phyloP scores from a whole-genome alignment of 495 filamentous ascomycete species.

The Pseudoneurospora amorphoporcata region DNA sequence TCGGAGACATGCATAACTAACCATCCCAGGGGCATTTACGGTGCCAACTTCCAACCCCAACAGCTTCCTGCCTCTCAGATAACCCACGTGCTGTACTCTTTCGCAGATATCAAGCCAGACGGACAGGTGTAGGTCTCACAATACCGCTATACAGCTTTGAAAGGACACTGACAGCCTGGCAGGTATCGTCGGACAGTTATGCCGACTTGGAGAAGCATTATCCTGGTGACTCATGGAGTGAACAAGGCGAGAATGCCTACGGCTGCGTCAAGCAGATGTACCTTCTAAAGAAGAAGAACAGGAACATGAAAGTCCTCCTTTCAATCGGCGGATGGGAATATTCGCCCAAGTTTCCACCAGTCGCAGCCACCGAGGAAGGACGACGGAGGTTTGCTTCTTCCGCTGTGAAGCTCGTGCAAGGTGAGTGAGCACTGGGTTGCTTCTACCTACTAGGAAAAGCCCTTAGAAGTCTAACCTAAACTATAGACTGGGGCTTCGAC shows the following conservation, averaged over 20 bases:
- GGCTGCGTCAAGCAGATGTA: slow-evolving; percentile 79
- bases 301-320: slow-evolving; percentile 71
- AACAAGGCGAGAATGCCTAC: slow-evolving; percentile 57
- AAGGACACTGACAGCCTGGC: neutral
- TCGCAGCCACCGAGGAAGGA: slow-evolving; percentile 47
- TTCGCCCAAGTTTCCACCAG: slow-evolving; percentile 64
- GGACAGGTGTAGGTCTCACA: slow-evolving; percentile 60
- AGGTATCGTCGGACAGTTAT: slow-evolving; percentile 43
- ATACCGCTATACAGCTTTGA: neutral
- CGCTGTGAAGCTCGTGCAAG: slow-evolving; percentile 54
- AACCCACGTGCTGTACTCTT: slow-evolving; percentile 80
- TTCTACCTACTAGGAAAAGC: neutral
- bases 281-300: slow-evolving; percentile 70
- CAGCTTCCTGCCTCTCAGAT: slow-evolving; percentile 67
- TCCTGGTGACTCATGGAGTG: slow-evolving; percentile 57
- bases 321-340: slow-evolving; percentile 90
- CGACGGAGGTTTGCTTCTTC: slow-evolving; percentile 51
- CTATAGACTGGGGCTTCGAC: slow-evolving; percentile 45
- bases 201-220: slow-evolving; percentile 69
- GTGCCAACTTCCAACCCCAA: slow-evolving; percentile 62
- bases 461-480: neutral
- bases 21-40: slow-evolving; percentile 59
- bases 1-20: neutral
- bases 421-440: neutral
- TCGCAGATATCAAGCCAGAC: slow-evolving; percentile 70